These are phyloP conservation scores for Lindgomyces ingoldianus DNA, from an alignment of 495 filamentous ascomycete species.

Conservation along the genomic window DNA sequence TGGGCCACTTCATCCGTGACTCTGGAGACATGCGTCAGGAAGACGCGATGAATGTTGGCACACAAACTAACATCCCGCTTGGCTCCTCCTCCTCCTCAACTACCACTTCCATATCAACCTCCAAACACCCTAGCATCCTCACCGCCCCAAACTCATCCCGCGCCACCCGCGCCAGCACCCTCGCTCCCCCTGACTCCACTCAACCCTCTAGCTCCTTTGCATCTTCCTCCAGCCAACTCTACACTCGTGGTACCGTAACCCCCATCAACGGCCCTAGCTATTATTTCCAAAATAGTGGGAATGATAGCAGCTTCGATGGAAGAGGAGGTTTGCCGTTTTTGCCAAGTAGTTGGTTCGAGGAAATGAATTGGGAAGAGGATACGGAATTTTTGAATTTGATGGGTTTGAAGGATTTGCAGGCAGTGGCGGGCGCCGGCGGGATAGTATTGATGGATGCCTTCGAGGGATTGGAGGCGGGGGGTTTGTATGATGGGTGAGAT, in stretches of 20 bases:
- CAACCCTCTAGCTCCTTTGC: neutral
- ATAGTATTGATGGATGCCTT: neutral
- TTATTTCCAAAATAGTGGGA: neutral
- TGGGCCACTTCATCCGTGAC: constrained; percentile 16
- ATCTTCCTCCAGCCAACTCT: neutral
- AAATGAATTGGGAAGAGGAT: constrained; percentile 28
- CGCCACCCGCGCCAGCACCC: neutral
- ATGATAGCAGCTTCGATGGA: neutral
- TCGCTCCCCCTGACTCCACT: neutral
- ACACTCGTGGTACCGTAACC: neutral
- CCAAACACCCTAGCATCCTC: constrained; percentile 4
- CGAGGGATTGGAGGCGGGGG: no score
- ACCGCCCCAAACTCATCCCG: neutral
- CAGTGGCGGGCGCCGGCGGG: neutral
- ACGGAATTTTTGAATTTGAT: constrained; percentile 22
- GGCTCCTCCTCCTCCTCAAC: no score
- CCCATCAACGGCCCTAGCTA: constrained; percentile 1
- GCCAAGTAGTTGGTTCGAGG: constrained; percentile 22
- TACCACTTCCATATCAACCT: no score
- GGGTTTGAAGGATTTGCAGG: constrained; percentile 22
- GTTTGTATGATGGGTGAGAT: no score
- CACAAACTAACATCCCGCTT: no score
- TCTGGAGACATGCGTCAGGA: neutral
- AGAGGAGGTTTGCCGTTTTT: constrained; percentile 8
- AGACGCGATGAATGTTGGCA: no score